These are phyloP conservation scores for Botrytis tulipae DNA, from an alignment of 2,329 filamentous ascomycete genomes.

Conservation along the genomic window DNA sequence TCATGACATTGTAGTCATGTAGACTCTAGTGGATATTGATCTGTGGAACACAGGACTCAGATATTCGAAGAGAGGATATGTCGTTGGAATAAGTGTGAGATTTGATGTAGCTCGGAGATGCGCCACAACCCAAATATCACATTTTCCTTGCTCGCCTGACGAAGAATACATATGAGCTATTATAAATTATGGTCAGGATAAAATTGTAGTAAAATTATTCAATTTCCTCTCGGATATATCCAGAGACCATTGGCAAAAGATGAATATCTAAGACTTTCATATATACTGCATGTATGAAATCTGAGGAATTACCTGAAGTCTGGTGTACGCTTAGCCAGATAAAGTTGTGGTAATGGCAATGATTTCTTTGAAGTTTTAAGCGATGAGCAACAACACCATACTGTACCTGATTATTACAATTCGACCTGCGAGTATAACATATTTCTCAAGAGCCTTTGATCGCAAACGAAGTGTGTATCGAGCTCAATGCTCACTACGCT, in stretches of 20 bases:
- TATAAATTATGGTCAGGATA: neutral
- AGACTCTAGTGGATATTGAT: neutral
- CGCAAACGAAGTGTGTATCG: neutral
- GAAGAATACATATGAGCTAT: neutral
- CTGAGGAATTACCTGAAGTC: neutral
- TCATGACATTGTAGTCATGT: neutral
- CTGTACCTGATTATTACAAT: too few relatives aligned
- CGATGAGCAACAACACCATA: too few relatives aligned
- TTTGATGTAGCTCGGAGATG: too few relatives aligned
- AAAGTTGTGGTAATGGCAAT: neutral
- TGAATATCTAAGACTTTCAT: neutral
- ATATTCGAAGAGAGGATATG: fast-evolving
- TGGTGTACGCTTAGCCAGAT: neutral
- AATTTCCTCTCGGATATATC: neutral
- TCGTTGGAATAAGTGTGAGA: neutral
- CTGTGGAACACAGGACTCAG: neutral
- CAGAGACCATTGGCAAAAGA: neutral
- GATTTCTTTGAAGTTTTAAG: too few relatives aligned
- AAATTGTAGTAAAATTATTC: fast-evolving
- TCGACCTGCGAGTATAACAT: neutral
- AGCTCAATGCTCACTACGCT: neutral
- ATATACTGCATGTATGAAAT: neutral
- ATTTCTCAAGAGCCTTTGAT: neutral
- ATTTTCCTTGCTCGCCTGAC: neutral
- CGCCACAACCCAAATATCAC: neutral